A percentile compares a stretch with the other conserved stretches of the same genome.
Conservation (phyloP, 768 basidiomycete species). For the Polyporus arcularius region DNA sequence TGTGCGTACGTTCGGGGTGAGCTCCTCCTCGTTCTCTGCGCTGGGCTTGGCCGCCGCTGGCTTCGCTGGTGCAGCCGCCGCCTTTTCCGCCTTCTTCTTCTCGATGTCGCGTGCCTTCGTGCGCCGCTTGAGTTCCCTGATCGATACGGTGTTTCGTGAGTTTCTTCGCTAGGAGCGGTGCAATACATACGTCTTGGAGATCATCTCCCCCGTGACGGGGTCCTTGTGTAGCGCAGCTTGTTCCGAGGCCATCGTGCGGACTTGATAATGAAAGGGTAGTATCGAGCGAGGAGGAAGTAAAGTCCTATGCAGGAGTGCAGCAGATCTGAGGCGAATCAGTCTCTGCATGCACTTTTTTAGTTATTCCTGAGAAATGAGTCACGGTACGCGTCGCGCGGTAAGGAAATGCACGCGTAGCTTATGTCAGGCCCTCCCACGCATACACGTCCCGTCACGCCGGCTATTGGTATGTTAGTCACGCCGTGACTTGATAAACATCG, state of each 20-base stretch:
- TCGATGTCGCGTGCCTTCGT: slow-evolving; percentile 77
- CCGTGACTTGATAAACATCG: slow-evolving; percentile 1
- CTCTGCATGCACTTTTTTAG: slow-evolving; percentile 30
- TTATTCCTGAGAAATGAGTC: slow-evolving; percentile 12
- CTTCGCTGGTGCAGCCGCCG: slow-evolving; percentile 50
- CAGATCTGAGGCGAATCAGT: slow-evolving; percentile 25
- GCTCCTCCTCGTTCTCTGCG: slow-evolving; percentile 69
- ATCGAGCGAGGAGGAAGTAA: slow-evolving; percentile 6
- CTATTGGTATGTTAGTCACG: neutral
- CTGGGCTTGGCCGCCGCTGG: slow-evolving; percentile 37
- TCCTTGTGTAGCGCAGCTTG: slow-evolving; percentile 56
- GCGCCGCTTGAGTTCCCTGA: slow-evolving; percentile 92
- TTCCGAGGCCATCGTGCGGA: slow-evolving; percentile 42
- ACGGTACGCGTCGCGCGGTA: neutral
- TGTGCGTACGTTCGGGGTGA: slow-evolving; percentile 83
- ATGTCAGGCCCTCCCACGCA: slow-evolving; percentile 9
- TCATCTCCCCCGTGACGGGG: slow-evolving; percentile 92
- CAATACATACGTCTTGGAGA: slow-evolving; percentile 86
- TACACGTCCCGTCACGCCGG: neutral
- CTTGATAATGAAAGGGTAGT: neutral
- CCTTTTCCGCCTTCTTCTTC: slow-evolving; percentile 77
- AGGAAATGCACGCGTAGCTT: slow-evolving; percentile 1
- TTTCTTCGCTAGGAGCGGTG: slow-evolving; percentile 15
- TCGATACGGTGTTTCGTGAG: slow-evolving; percentile 30
- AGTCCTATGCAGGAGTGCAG: slow-evolving; percentile 11